Evolutionary conservation across 495 filamentous ascomycete genomes (phyloP).

Genomic region (Bombardia bombarda): DNA sequence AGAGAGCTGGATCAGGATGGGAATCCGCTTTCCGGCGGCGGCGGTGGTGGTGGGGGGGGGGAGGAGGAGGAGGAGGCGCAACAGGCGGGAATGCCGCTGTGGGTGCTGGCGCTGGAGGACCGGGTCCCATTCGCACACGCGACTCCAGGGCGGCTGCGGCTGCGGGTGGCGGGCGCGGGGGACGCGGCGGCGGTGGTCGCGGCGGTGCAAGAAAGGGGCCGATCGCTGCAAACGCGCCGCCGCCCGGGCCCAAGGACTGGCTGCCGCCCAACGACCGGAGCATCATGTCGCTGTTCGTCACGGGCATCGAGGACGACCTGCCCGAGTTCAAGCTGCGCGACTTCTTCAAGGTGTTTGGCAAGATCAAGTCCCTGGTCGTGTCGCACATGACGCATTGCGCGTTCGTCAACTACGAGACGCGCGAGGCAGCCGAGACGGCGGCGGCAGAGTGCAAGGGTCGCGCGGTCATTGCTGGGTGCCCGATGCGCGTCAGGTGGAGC

Average conservation of each 20-base stretch:
- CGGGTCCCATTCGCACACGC: conserved; percentile 64
- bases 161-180: conserved; percentile 25
- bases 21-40: conserved; percentile 26
- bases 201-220: conserved; percentile 43
- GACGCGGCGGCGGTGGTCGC: conserved; percentile 7
- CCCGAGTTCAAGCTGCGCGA: conserved; percentile 84
- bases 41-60: conserved; percentile 13
- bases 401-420: conserved; percentile 84
- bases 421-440: conserved; percentile 75
- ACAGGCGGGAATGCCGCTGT: conserved; percentile 38
- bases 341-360: conserved; percentile 82
- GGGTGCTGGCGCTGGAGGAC: conserved; percentile 38
- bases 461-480: conserved; percentile 76
- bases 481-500: conserved; percentile 83
- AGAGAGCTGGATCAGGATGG: conserved; percentile 53
- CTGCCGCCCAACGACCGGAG: conserved; percentile 72
- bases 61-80: conserved; percentile 29
- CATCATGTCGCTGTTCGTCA: conserved; percentile 87
- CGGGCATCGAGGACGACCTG: conserved; percentile 91
- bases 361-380: conserved; percentile 82
- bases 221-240: conserved; percentile 60
- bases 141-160: conserved; percentile 45
- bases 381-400: conserved; percentile 95
- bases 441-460: conserved; percentile 80
- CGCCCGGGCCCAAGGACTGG: conserved; percentile 74